Evolutionary conservation across 106 monocot genomes (phyloP).

Genomic region (Ottelia alismoides): DNA sequence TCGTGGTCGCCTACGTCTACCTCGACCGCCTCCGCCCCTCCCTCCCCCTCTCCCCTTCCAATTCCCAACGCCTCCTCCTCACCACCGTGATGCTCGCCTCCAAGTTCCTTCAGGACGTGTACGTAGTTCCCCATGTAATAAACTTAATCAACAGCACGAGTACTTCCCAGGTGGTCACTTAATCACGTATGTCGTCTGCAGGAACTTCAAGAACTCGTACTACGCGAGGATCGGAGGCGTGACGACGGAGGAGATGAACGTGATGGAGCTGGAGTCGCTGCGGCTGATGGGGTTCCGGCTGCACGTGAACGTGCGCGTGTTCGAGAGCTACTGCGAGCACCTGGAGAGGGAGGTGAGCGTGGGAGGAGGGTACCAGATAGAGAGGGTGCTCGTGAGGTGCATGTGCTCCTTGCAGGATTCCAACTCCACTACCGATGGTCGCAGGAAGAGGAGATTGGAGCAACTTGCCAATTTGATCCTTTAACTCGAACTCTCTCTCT

Average conservation of each 20-base stretch:
- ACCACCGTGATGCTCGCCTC: slow-evolving; percentile 10
- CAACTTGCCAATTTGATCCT: too few relatives aligned
- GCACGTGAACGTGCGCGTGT: slow-evolving; percentile 58
- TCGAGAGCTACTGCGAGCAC: slow-evolving; percentile 71
- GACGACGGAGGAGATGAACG: slow-evolving; percentile 38
- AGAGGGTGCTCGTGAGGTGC: slow-evolving; percentile 47
- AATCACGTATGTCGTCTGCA: slow-evolving; percentile 1
- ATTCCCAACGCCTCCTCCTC: slow-evolving; percentile 8
- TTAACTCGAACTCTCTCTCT: too few relatives aligned
- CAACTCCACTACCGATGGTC: too few relatives aligned
- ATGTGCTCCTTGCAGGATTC: too few relatives aligned
- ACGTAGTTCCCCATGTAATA: too few relatives aligned
- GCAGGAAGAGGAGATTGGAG: too few relatives aligned
- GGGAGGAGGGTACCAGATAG: slow-evolving; percentile 71
- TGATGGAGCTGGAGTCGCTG: slow-evolving; percentile 60
- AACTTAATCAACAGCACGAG: not conserved
- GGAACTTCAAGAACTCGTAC: slow-evolving; percentile 55
- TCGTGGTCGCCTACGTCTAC: slow-evolving; percentile 77
- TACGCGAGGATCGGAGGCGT: slow-evolving; percentile 66
- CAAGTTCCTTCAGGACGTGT: slow-evolving; percentile 51
- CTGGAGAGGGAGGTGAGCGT: slow-evolving; percentile 77
- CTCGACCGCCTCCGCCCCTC: slow-evolving; percentile 48
- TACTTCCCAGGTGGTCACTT: not conserved
- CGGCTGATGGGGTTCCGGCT: slow-evolving; percentile 69
- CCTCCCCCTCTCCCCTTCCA: not conserved